Evolutionary conservation across 768 basidiomycete genomes (phyloP).

Genomic region (Megacollybia marginata): DNA sequence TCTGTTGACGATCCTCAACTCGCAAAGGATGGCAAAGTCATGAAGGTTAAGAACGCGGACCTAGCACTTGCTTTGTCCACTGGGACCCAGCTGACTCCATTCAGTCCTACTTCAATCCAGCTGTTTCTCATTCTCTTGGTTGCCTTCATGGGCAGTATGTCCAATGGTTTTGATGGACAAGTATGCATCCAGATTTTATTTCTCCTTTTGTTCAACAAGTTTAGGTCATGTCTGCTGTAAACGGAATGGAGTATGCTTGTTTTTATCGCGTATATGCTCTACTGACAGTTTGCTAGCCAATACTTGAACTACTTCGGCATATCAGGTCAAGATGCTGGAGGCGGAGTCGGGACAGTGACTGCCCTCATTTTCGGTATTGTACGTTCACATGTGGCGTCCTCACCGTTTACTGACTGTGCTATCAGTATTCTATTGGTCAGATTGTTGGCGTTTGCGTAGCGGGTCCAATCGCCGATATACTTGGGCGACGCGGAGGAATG

Average conservation of each 20-base stretch:
- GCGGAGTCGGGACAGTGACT: conserved; percentile 34
- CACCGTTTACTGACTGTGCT: background rate
- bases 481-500: conserved; percentile 40
- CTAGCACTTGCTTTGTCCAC: conserved; percentile 37
- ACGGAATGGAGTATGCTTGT: conserved; percentile 34
- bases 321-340: conserved; percentile 29
- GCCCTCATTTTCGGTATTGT: conserved; percentile 41
- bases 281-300: conserved; percentile 16
- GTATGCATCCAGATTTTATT: conserved; percentile 15
- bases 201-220: background rate
- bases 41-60: conserved; percentile 33
- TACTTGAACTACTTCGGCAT: conserved; percentile 35
- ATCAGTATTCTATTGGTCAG: conserved; percentile 13
- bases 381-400: conserved; percentile 4
- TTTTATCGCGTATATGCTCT: background rate
- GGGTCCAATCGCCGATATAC: conserved; percentile 33
- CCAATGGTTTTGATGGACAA: conserved; percentile 41
- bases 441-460: conserved; percentile 32
- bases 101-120: conserved; percentile 30
- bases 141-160: conserved; percentile 37
- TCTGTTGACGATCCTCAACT: background rate
- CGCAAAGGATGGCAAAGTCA: conserved; percentile 8
- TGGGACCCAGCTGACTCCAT: conserved; percentile 32
- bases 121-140: conserved; percentile 34
- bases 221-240: conserved; percentile 39